These are phyloP conservation scores for Acacia concinna DNA, from an alignment of 331 rosid genomes.

Conservation along the genomic window DNA sequence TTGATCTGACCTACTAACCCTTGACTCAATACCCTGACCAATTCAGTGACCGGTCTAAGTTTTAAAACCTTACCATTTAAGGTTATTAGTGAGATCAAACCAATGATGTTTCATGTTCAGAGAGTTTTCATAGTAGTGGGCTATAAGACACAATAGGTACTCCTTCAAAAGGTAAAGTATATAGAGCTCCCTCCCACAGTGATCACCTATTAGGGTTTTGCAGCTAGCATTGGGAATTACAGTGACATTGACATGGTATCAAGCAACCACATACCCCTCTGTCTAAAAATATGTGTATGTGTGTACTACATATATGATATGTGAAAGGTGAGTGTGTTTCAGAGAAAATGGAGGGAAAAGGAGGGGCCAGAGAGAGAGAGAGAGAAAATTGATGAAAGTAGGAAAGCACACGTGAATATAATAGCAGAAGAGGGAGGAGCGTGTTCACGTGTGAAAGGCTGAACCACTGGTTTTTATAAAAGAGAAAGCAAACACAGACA, in stretches of 20 bases:
- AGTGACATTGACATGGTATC: background rate
- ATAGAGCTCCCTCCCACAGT: background rate
- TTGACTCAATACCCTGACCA: too few relatives aligned
- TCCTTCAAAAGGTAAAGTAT: background rate
- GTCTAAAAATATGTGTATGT: too few relatives aligned
- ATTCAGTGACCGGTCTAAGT: too few relatives aligned
- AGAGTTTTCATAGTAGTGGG: too few relatives aligned
- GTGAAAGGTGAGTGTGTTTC: background rate
- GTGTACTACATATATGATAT: background rate
- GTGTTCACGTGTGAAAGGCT: constrained; percentile 97
- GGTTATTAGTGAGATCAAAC: too few relatives aligned
- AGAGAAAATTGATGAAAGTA: constrained; percentile 38
- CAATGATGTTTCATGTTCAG: too few relatives aligned
- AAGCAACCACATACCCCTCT: background rate
- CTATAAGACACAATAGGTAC: too few relatives aligned
- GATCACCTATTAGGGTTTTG: background rate
- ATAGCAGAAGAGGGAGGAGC: constrained; percentile 73
- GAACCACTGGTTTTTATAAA: constrained; percentile 51
- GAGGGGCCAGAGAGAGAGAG: constrained; percentile 38
- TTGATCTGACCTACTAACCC: too few relatives aligned
- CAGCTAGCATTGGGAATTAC: background rate
- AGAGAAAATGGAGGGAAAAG: constrained; percentile 13
- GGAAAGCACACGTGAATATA: constrained; percentile 82
- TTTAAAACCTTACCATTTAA: too few relatives aligned
- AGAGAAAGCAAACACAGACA: constrained; percentile 6